Evolutionary conservation across 352 stramenopile species (phyloP).

Genomic region (Phytophthora sp.): DNA sequence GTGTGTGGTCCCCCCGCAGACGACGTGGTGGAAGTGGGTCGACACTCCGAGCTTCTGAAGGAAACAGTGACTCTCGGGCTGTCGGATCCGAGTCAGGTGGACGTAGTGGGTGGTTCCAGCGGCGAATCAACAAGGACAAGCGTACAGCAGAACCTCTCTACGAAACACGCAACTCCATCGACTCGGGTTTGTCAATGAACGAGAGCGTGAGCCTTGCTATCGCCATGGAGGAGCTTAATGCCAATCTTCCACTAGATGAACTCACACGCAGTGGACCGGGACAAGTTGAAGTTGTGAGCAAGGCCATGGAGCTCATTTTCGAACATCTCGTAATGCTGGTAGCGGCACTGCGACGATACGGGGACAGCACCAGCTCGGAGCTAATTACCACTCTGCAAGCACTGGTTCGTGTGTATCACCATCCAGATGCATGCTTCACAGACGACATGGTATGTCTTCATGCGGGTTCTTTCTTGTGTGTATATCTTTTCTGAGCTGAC

Average conservation of each 20-base stretch:
- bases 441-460: slow-evolving; percentile 39
- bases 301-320: slow-evolving; percentile 53
- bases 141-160: slow-evolving; percentile 30
- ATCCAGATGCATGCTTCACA: slow-evolving; percentile 48
- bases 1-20: slow-evolving; percentile 34
- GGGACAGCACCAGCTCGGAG: slow-evolving; percentile 41
- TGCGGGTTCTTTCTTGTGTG: neutral
- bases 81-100: slow-evolving; percentile 20
- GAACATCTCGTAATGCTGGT: slow-evolving; percentile 51
- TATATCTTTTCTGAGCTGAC: slow-evolving; percentile 9
- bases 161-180: slow-evolving; percentile 53
- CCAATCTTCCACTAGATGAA: slow-evolving; percentile 53
- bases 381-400: slow-evolving; percentile 58
- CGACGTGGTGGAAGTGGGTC: slow-evolving; percentile 15
- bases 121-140: slow-evolving; percentile 41
- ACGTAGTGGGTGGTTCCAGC: slow-evolving; percentile 45
- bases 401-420: slow-evolving; percentile 53
- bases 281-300: slow-evolving; percentile 48
- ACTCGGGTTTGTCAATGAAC: slow-evolving; percentile 59
- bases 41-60: slow-evolving; percentile 28
- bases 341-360: slow-evolving; percentile 42
- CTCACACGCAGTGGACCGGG: slow-evolving; percentile 34
- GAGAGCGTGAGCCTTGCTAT: slow-evolving; percentile 45
- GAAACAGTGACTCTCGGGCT: slow-evolving; percentile 22
- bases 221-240: slow-evolving; percentile 67